Base-by-base conservation (phyloP, 2,329 filamentous ascomycete species). In the Xylaria sp. region DNA sequence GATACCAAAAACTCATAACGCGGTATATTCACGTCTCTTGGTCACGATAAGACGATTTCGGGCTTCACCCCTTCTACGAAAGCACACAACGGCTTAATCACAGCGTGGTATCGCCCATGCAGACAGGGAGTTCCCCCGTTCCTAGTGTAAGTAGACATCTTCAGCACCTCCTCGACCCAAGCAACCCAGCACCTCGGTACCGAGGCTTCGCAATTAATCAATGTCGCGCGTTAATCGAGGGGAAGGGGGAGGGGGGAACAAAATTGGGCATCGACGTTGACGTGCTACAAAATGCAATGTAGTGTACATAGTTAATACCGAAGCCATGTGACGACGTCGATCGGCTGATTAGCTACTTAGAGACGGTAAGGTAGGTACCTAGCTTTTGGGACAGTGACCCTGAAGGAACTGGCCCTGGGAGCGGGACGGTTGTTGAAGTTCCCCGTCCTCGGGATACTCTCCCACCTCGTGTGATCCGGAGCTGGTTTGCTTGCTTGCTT, bases 141-240 rank as follows among this genome's bases (percentile, higher is more conserved):
- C 44, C 20, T 25, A 47, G 10, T 17, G n/a, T 25, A 17, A 5
- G 7, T 17, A n/a, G n/a, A n/a, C n/a, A n/a, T n/a, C n/a, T 49
- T 29, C 25, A 5, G 27, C 33, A 31, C 49, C 27, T 25, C 22
- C n/a, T 51, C 15, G 27, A 10, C 49, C 49, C 49, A 51, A 11
- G 7, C 49, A 51, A 51, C 17, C 49, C 27, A n/a, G 29, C n/a
- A 36, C 36, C 29, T 53, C n/a, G 50, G 50, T 53, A 38, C 29
- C 50, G 50, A 36, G 11, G 20, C n/a, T 10, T n/a, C 4, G 31
- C 20, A 13, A 36, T 11, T 29, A 9, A 38, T 38, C n/a, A 2
- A 15, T 39, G 11, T 55, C n/a, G 20, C 51, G 33, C 33, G 36
- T 39, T 39, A 39, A 25, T 54, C 33, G 33, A 25, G 4, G 29